Evolutionary conservation across 2,329 filamentous ascomycete species (phyloP).

Genomic region (Aspergillus uvarum): DNA sequence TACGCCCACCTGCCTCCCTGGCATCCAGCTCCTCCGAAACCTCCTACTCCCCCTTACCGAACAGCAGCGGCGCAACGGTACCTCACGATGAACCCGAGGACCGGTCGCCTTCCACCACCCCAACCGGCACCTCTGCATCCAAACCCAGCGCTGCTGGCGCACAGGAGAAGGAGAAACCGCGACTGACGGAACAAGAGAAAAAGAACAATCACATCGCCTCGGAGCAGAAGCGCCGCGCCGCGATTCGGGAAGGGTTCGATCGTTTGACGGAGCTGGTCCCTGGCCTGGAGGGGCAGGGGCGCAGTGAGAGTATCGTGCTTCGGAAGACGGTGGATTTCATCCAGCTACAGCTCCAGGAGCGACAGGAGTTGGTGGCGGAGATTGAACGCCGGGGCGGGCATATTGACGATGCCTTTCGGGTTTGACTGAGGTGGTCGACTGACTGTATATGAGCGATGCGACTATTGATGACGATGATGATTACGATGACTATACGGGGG

Average conservation of each 20-base stretch:
- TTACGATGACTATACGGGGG: not conserved
- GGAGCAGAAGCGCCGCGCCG: conserved; percentile 64
- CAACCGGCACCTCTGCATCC: conserved; percentile 24
- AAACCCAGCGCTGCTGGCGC: conserved; percentile 22
- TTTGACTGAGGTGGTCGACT: conserved; percentile 8
- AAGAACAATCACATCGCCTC: conserved; percentile 72
- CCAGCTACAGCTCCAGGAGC: conserved; percentile 58
- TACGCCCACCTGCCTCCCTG: conserved; percentile 22
- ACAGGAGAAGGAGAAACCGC: conserved; percentile 56
- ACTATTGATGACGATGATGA: not conserved
- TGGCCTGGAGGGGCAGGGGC: conserved; percentile 75
- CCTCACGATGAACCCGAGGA: conserved; percentile 32
- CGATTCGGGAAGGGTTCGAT: conserved; percentile 82
- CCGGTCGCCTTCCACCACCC: conserved; percentile 36
- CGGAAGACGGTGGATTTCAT: conserved; percentile 68
- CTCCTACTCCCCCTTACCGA: conserved; percentile 23
- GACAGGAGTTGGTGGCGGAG: conserved; percentile 57
- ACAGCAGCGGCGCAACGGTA: conserved; percentile 21
- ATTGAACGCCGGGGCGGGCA: conserved; percentile 60
- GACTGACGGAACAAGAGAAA: conserved; percentile 68
- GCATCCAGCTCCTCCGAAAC: conserved; percentile 27
- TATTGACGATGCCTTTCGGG: conserved; percentile 46
- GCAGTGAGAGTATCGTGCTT: conserved; percentile 82
- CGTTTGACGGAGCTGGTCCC: conserved; percentile 77
- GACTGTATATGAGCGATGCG: not conserved